Base-by-base conservation (phyloP, 2,329 filamentous ascomycete genomes). In the Myriosclerotinia duriaeana region DNA sequence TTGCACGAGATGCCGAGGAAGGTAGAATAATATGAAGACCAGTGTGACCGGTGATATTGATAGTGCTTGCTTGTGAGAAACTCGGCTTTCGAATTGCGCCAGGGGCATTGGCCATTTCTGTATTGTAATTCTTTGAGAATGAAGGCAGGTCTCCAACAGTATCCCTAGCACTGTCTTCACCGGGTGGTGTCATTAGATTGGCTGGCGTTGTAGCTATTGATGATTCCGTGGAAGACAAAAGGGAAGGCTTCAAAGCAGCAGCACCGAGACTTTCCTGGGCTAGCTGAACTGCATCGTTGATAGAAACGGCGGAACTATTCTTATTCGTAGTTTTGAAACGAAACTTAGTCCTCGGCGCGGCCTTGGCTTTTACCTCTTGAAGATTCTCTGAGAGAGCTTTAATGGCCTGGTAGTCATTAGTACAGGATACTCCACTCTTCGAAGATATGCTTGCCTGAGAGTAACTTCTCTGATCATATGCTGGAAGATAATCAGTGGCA, bases 391-490 rank as follows among this genome's bases (percentile, higher is more conserved):
- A 89, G 17, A 97, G 81, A 20, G 84, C 84, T 81, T 95, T 96
- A 78, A 97, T 87, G 30, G 90, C 86, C 87, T 73, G 22, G 9
- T 6, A 4, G 54, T 53, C n/a, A 20, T 66, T 92, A 72, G 72
- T 52, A 36, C 58, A 53, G 8, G 59, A n/a, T 60, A 50, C 52
- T 38, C 11, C 14, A 36, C 0, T 22, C 34, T 56, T 15, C 66
- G n/a, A 46, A 20, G 4, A 14, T 56, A 17, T 52, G 63, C 74
- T 65, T 78, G 93, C 91, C 80, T 93, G 88, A 53, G 89, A 86
- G 75, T 97, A 98, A 34, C 90, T 89, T 72, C 91, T 87, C 77
- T 95, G 92, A 74, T 98, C 95, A 76, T 97, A 96, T 9, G 92
- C 87, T 3, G 95, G 93, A 20, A 97, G 86, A 71, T 89, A 92